Conservation (phyloP, 257 asterid species). For the Jacaranda mimosifolia region DNA sequence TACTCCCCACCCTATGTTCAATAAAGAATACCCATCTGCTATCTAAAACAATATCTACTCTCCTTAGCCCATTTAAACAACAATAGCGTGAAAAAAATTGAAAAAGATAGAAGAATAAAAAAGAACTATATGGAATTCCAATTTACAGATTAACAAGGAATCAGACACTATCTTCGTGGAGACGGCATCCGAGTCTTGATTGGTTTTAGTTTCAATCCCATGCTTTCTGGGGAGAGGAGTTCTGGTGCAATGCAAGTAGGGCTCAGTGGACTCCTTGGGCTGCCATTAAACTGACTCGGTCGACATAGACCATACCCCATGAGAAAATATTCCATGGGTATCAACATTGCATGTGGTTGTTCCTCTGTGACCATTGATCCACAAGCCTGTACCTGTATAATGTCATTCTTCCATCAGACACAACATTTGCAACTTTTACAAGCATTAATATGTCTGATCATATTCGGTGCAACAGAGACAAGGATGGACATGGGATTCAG, state of each 20-base stretch:
- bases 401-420: neutral
- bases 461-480: neutral
- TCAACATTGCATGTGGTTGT: conserved; percentile 83
- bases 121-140: conserved; percentile 28
- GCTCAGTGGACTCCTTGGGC: conserved; percentile 78
- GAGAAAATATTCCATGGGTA: conserved; percentile 73
- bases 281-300: conserved; percentile 61
- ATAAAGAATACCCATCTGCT: conserved; percentile 52
- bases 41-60: conserved; percentile 50
- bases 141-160: conserved; percentile 38
- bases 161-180: conserved; percentile 29
- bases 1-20: conserved; percentile 46
- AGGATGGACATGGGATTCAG: neutral
- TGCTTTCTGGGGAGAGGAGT: conserved; percentile 83
- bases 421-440: neutral
- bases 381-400: conserved; percentile 71
- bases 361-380: conserved; percentile 91
- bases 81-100: conserved; percentile 23
- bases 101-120: neutral
- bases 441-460: neutral
- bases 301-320: conserved; percentile 70
- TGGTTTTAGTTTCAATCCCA: conserved; percentile 83
- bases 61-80: conserved; percentile 11
- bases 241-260: conserved; percentile 77
- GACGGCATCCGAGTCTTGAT: conserved; percentile 69